Evolutionary conservation across 2,329 filamentous ascomycete species (phyloP), one percentile per base, ranked within the genome.

Genomic region (Madurella mycetomatis): DNA sequence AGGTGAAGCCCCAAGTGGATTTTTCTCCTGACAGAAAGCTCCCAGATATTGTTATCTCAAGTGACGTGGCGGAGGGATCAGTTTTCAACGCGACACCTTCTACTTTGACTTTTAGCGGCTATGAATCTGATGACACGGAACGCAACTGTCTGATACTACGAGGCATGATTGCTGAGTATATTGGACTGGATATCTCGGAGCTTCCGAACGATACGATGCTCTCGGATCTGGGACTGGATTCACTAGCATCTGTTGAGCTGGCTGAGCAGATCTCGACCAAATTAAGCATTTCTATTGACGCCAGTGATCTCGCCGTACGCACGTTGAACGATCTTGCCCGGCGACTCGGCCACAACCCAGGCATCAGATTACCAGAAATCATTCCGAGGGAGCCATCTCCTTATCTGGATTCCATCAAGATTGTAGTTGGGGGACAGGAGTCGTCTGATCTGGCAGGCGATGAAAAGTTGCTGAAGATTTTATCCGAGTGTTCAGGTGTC

Each of bases 161-260:
- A 18, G 39, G n/a, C n/a, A 39, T 50, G 12, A 34, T 50, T 4
- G 18, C 48, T 4, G 48, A 17, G 39, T 50, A 32, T 25, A 50
- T 18, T 15, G 49, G 49, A 2, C 8, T 32, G 16, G 31, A 47
- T 30, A 37, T n/a, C 16, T 34, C 30, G 12, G 16, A 19, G 7
- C 17, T 47, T 47, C 45, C 45, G 4, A 11, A n/a, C 12, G 17
- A 37, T 5, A 19, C 45, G 9, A 11, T 19, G 15, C 18, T 47
- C 12, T 34, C 45, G n/a, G 49, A 51, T 12, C 18, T 51, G 7
- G 49, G 49, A 3, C 16, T 51, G 17, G 49, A 51, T 31, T 51
- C 49, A 3, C 17, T 51, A 31, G 49, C 49, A 2, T 37, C 49
- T 2, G 41, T 51, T 17, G 49, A 51, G 41, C 32, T 51, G 4